phyloP scores from a whole-genome alignment of 148 eudicot species.

The Chenopodium quinoa region DNA sequence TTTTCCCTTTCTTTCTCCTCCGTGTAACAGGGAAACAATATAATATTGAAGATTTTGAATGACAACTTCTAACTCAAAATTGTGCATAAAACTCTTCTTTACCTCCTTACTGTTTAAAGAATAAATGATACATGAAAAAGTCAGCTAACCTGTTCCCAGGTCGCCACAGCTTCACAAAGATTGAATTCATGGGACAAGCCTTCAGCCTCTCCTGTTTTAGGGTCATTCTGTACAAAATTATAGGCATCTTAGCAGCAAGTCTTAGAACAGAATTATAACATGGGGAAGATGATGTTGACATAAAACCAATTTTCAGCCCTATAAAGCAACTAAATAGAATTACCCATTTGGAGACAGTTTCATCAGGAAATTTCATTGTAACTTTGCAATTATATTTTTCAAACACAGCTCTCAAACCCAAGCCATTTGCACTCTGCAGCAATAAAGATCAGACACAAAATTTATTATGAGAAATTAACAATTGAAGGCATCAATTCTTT shows the following conservation, averaged over 20 bases:
- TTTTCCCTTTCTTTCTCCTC: not conserved
- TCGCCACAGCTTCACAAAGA: conserved; percentile 96
- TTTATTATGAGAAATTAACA: not conserved
- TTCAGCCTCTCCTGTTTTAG: conserved; percentile 79
- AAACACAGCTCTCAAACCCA: conserved; percentile 62
- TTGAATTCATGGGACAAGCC: conserved; percentile 70
- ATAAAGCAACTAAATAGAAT: conserved; percentile 6
- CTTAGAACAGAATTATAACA: not conserved
- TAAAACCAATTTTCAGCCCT: not conserved
- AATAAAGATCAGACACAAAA: conserved; percentile 2
- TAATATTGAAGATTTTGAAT: not conserved
- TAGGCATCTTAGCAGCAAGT: conserved; percentile 14
- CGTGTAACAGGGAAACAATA: not conserved
- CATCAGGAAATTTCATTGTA: conserved; percentile 67
- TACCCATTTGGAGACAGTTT: conserved; percentile 90
- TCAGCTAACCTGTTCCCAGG: conserved; percentile 87
- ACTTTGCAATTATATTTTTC: conserved; percentile 63
- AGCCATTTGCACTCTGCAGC: conserved; percentile 75
- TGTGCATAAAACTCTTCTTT: not conserved
- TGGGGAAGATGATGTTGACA: not conserved
- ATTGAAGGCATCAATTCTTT: not conserved
- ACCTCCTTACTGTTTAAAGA: not conserved
- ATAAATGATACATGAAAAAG: conserved; percentile 3
- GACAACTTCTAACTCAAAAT: not conserved
- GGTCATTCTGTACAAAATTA: conserved; percentile 69